Evolutionary conservation across 1,139 yeast genomes (phyloP).

Genomic region (Zhuliangozyma blackwelliae): DNA sequence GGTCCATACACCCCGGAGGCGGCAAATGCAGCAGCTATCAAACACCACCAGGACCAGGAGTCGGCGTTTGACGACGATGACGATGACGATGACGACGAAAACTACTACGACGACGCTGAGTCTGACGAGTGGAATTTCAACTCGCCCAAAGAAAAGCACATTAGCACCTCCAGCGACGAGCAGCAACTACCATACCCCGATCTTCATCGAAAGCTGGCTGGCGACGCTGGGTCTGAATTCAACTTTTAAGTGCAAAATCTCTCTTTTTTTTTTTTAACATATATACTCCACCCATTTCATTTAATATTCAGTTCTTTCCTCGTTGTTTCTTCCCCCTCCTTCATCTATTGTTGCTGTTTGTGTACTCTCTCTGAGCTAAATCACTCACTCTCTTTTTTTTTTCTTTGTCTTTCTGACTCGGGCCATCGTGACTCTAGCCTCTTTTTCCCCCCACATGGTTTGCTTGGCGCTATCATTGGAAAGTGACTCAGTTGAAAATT

Average conservation of each 20-base stretch:
- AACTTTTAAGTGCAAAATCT: slow-evolving; percentile 11
- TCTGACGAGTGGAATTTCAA: slow-evolving; percentile 10
- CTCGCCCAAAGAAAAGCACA: slow-evolving; percentile 3
- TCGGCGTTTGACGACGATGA: slow-evolving; percentile 12
- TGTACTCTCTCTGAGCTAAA: no score
- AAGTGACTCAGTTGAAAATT: no score
- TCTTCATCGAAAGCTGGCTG: slow-evolving; percentile 7
- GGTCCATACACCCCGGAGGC: slow-evolving; percentile 3
- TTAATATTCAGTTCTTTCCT: no score
- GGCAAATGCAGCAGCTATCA: not conserved
- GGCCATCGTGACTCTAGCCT: no score
- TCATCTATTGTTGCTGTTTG: no score
- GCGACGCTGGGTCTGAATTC: slow-evolving; percentile 16
- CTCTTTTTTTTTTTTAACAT: no score
- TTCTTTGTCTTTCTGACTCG: no score
- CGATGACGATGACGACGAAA: slow-evolving; percentile 10
- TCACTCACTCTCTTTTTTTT: no score
- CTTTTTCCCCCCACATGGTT: no score
- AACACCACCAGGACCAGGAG: slow-evolving; percentile 1
- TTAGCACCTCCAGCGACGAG: slow-evolving; percentile 8
- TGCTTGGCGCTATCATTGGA: no score
- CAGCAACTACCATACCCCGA: slow-evolving; percentile 9
- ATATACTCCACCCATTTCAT: no score
- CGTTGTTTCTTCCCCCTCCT: no score
- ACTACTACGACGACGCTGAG: slow-evolving; percentile 10